phyloP scores from a whole-genome alignment of 2,329 filamentous ascomycete species.

The Fusarium sp. region DNA sequence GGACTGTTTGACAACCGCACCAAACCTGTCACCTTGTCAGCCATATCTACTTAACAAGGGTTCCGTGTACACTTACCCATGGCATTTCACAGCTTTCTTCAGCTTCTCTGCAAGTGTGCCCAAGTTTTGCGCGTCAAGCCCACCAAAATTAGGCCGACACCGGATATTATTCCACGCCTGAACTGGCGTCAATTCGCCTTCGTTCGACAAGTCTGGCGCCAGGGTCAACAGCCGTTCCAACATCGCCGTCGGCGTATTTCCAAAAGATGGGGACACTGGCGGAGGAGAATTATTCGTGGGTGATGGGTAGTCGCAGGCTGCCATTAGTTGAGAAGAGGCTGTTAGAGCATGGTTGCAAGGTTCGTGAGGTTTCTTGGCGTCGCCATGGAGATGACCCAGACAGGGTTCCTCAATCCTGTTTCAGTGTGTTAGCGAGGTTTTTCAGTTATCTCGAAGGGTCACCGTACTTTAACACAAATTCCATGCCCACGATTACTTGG shows the following conservation, averaged over 20 bases:
- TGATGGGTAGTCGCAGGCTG: conserved; percentile 1
- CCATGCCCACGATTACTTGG: neutral
- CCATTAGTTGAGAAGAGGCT: neutral
- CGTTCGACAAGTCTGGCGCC: conserved; percentile 1
- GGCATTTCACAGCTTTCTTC: neutral
- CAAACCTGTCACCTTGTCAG: neutral
- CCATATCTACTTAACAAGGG: neutral
- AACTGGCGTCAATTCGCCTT: neutral
- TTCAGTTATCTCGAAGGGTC: neutral
- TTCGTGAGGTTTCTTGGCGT: conserved; percentile 2
- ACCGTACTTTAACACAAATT: conserved; percentile 2
- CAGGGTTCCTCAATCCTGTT: conserved; percentile 4
- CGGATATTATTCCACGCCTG: conserved; percentile 3
- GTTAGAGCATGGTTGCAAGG: conserved; percentile 4
- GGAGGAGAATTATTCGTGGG: neutral
- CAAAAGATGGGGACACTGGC: neutral
- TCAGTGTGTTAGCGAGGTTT: neutral
- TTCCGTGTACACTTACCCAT: neutral
- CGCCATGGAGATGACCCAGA: conserved; percentile 1
- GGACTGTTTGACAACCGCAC: neutral
- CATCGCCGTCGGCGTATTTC: conserved; percentile 1
- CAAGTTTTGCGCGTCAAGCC: neutral
- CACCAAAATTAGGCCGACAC: conserved; percentile 1
- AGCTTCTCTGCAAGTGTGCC: neutral
- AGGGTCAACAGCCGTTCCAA: neutral